Evolutionary conservation across 2,329 filamentous ascomycete genomes (phyloP).

Genomic region (Corinectria fuckeliana): DNA sequence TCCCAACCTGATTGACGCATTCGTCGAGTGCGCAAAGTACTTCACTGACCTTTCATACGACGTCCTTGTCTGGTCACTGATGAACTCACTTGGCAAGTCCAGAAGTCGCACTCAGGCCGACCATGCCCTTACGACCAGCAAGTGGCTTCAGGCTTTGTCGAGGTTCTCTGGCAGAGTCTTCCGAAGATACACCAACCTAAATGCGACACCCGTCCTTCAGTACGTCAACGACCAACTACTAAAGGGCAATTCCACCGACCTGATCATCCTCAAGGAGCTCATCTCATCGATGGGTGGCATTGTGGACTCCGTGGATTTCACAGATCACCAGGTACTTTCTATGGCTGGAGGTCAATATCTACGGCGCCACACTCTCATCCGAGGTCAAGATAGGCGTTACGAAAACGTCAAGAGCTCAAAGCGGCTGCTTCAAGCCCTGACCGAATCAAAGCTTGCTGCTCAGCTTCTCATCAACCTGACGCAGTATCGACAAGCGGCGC

Average conservation of each 20-base stretch:
- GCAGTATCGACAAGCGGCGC: conserved; percentile 86
- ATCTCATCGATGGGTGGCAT: conserved; percentile 94
- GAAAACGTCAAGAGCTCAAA: conserved; percentile 76
- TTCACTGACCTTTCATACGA: conserved; percentile 94
- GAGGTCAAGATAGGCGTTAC: conserved; percentile 82
- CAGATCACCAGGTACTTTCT: conserved; percentile 83
- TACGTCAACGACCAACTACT: conserved; percentile 88
- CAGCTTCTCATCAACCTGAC: conserved; percentile 89
- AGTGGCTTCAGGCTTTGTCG: conserved; percentile 89
- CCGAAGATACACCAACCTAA: conserved; percentile 82
- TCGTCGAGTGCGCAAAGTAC: conserved; percentile 93
- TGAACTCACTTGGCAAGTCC: conserved; percentile 73
- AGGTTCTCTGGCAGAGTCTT: conserved; percentile 92
- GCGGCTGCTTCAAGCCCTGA: conserved; percentile 79
- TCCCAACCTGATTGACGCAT: conserved; percentile 90
- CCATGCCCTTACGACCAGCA: conserved; percentile 77
- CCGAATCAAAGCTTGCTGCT: conserved; percentile 78
- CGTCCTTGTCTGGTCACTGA: conserved; percentile 88
- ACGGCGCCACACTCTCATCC: conserved; percentile 79
- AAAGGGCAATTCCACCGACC: conserved; percentile 83
- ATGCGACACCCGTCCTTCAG: conserved; percentile 83
- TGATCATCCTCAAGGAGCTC: conserved; percentile 90
- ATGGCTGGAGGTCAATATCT: conserved; percentile 87
- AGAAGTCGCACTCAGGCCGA: conserved; percentile 68
- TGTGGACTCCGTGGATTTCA: conserved; percentile 84